Percentiles rank a stretch among this genome's conserved stretches.
Conservation (phyloP, 306 rosid species). For the Trifolium fragiferum region DNA sequence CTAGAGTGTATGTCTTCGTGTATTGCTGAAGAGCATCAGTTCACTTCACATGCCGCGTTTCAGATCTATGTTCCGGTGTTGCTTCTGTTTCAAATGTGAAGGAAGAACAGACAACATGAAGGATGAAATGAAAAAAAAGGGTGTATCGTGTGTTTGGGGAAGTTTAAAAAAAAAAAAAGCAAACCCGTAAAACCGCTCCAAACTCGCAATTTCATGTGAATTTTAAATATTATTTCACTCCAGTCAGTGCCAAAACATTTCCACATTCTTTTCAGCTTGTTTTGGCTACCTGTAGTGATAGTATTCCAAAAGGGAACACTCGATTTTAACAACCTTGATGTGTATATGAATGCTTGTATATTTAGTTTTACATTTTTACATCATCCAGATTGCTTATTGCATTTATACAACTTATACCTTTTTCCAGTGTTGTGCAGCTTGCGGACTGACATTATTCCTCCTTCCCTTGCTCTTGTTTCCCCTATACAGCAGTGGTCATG, state of each 20-base stretch:
- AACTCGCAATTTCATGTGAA: not conserved
- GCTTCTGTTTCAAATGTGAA: not conserved
- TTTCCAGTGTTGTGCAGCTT: constrained; percentile 77
- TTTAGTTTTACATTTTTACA: constrained; percentile 26
- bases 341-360: not conserved
- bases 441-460: constrained; percentile 70
- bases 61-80: not conserved
- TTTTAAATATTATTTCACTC: not conserved
- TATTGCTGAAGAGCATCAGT: not conserved
- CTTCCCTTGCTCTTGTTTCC: constrained; percentile 81
- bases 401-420: constrained; percentile 38
- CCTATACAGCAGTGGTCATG: constrained; percentile 58
- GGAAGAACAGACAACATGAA: not conserved
- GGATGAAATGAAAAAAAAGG: not conserved
- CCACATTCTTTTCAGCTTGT: constrained; percentile 1
- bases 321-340: not conserved
- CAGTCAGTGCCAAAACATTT: not conserved
- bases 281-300: not conserved
- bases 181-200: not conserved
- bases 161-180: not conserved
- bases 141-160: not conserved
- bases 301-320: not conserved
- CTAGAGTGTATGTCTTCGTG: not conserved
- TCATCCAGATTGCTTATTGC: constrained; percentile 23
- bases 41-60: not conserved